Evolutionary conservation across 176 grass and related monocot species (phyloP), one percentile per base, ranked within the genome.

Genomic region (Pontederia crassipes): DNA sequence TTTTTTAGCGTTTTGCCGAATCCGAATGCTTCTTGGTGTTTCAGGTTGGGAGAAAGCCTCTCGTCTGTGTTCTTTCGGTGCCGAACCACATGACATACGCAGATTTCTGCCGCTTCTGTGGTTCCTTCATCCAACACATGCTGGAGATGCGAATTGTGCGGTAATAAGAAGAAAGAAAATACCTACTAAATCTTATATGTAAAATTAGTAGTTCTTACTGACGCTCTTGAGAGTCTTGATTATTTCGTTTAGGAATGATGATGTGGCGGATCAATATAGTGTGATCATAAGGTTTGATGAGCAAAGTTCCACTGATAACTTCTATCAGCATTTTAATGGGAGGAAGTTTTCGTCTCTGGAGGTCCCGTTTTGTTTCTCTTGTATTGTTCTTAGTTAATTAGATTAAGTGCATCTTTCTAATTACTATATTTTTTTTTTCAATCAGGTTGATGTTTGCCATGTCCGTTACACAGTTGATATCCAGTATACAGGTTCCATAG

Each of bases 61-160:
- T 65, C 57, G 84, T 97, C 17, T 97, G 74, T 71, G 87, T 97
- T 47, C 79, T 87, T 18, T 73, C 81, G 2, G 93, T 91, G 58
- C 93, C 93, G 17, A 91, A 91, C 70, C 93, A 97, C 74, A 85
- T 88, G 84, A 97, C 87, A 55, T 91, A 88, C 66, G 81, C 93
- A 5, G 93, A 97, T 65, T 97, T 97, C 85, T 91, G 84, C 70
- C 66, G 62, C 47, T 88, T 91, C 72, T 88, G 81, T 77, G 84
- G 84, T 7, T 27, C 79, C 58, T 97, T 88, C 68, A 73, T 88
- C 27, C 70, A 80, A 11, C 81, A 85, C 76, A 91, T 87, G 49
- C 81, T 88, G 52, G 93, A 85, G 76, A 91, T 91, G 93, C 93
- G 92, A 78, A 88, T 91, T 45, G 81, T 97, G 58, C 90, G 87